phyloP scores from a whole-genome alignment of 306 rosid species.

The Corylus avellana region DNA sequence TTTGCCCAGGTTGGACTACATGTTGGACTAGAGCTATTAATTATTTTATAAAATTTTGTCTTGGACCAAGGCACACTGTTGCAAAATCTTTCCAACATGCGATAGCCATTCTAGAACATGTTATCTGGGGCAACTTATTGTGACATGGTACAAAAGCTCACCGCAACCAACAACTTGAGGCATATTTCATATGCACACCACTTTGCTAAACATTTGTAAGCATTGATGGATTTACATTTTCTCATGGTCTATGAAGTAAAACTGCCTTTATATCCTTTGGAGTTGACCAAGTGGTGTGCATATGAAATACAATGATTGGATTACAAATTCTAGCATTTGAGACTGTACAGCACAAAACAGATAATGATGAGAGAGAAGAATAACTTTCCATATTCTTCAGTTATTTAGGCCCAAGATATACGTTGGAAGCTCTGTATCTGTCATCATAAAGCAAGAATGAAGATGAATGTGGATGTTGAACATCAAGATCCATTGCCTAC shows the following conservation, averaged over 20 bases:
- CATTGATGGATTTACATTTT: background rate
- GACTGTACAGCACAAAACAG: conserved; percentile 30
- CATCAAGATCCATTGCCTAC: conserved; percentile 60
- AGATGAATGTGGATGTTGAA: conserved; percentile 51
- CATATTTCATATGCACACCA: too few relatives aligned
- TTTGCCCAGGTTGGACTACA: background rate
- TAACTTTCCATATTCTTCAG: conserved; percentile 24
- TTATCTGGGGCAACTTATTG: background rate
- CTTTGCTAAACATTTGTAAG: background rate
- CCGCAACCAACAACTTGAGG: background rate
- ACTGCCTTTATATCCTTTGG: background rate
- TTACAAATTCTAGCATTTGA: conserved; percentile 4
- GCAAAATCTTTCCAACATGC: background rate
- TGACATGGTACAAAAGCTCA: background rate
- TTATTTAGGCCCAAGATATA: conserved; percentile 18
- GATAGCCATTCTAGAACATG: background rate
- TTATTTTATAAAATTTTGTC: too few relatives aligned
- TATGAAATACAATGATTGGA: conserved; percentile 4
- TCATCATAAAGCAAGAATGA: conserved; percentile 50
- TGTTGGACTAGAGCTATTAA: background rate
- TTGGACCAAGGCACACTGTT: too few relatives aligned
- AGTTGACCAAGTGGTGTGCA: background rate
- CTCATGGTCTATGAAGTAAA: conserved; percentile 1
- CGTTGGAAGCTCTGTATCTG: conserved; percentile 43
- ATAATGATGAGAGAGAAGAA: conserved; percentile 18